Evolutionary conservation across 2,329 filamentous ascomycete species (phyloP), one percentile per base, ranked within the genome.

Genomic region (Shiraia bambusicola): DNA sequence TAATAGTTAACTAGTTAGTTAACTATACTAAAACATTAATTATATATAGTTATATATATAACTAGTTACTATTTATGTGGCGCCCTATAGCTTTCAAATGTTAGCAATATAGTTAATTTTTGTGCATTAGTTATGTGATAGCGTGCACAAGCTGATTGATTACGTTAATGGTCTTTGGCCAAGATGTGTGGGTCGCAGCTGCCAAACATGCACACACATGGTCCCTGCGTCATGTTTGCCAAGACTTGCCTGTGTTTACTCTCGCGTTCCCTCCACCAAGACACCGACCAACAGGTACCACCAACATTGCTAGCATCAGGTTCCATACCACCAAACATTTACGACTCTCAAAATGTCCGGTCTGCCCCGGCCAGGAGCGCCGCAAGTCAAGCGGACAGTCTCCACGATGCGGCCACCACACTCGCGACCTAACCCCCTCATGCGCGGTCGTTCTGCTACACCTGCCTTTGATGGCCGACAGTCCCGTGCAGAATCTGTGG

Each of bases 401-500:
- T 52, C 52, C 43, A 73, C 76, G 29, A 79, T 81, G 65, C 73
- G 78, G 49, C 78, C 76, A 26, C 77, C 80, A 16, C 61, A 73
- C 11, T 76, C 79, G 60, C 73, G 79, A 50, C 76, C 76, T 29
- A 58, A 59, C 11, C 51, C 55, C 26, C 59, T 72, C 27, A 66
- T 70, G 13, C 74, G 77, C 53, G 74, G 80, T 27, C 74, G 76
- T 37, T 76, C 77, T 31, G 70, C 68, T 26, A 73, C 73, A 45
- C 72, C 72, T 38, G 63, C 68, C 34, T 60, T 67, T 13, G 70
- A 68, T 58, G 74, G 79, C 48, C 70, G 84, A 19, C 71, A 77
- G 10, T 92, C 91, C 4, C 88, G 89, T 4, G 80, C 86, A 45
- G 81, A 82, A 32, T 88, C 87, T 6, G 65, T 88, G 15, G 76